Percentiles rank a stretch among this genome's conserved stretches.
Conservation (phyloP, 805 yeast genomes). For the Lachancea dasiensis region DNA sequence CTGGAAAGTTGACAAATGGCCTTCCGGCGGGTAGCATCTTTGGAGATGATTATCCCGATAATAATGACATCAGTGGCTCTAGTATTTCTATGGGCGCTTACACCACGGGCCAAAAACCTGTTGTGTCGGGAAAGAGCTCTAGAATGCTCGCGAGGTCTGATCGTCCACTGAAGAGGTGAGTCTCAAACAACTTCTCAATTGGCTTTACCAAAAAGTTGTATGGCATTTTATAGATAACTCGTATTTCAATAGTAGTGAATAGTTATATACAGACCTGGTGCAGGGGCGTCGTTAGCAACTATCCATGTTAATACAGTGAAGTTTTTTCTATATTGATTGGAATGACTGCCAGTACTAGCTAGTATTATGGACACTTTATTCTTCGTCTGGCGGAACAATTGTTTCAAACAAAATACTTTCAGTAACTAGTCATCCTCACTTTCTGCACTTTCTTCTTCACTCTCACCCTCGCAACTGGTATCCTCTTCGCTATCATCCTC, state of each 20-base stretch:
- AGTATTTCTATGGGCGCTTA: neutral
- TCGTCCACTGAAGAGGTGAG: conserved; percentile 3
- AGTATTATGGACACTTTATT: neutral
- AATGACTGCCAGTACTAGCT: too few species aligned
- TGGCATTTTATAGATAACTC: neutral
- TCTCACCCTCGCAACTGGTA: conserved; percentile 3
- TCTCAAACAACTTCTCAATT: neutral
- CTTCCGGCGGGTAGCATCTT: conserved; percentile 21
- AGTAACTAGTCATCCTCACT: too few species aligned
- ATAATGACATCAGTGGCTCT: neutral
- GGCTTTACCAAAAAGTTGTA: too few species aligned
- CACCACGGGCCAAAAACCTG: neutral
- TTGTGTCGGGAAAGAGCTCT: conserved; percentile 7
- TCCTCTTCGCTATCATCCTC: conserved; percentile 32
- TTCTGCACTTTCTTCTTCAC: conserved; percentile 1
- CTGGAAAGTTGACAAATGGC: conserved; percentile 32
- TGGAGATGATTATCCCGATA: neutral
- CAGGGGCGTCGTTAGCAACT: too few species aligned
- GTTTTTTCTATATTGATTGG: neutral
- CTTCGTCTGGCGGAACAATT: too few species aligned
- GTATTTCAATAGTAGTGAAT: too few species aligned
- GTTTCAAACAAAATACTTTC: too few species aligned
- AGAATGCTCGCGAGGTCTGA: conserved; percentile 9
- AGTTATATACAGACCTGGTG: too few species aligned
- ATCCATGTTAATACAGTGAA: neutral